Base-by-base conservation (phyloP, 768 basidiomycete genomes). In the Aureoboletus auriporus region DNA sequence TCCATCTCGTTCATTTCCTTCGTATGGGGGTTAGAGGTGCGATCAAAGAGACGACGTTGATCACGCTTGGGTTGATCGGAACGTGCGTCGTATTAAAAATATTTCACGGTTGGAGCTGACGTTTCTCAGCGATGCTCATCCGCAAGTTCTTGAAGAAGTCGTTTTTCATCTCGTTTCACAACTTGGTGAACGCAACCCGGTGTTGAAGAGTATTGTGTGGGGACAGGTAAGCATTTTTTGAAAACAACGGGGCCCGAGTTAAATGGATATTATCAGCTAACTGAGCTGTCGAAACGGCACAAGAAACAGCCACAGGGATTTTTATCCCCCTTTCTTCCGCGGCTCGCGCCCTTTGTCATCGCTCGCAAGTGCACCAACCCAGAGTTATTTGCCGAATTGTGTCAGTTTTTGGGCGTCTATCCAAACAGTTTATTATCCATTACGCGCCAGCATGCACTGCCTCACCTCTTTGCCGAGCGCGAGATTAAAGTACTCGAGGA, bases 171-270 rank as follows among this genome's bases (percentile, higher is more conserved):
- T 93, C 4, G 75, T 90, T 16, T 74, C 78, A 3, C 84, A 85
- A 45, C 68, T 93, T 7, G 86, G 82, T 1, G 75, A 82, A 50
- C 63, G 71, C 30, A 93, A 89, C 53, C 79, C 82, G 3, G 75
- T 87, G 6, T 55, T 93, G 28, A 86, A 79, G 64, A 85, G 84
- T 20, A 72, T 75, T 13, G 86, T 87, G 1, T 78, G 77, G 53
- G 75, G 77, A 60, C 85, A 90, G 70, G 89, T 83, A 55, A 54
- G 73, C 31, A 30, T 31, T 40, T 44, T 8, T 42, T 27, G 34
- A 28, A 14, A 38, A 1, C 44, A 33, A 34, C 44, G 20, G 11
- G 37, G 20, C 12, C 29, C 6, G 35, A 46, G 36, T 44, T 55
- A 20, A 56, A 31, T 46, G 38, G 36, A 45, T 36, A 13, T 35